Conservation (phyloP, 495 filamentous ascomycete species). For the Annulohypoxylon stygium region DNA sequence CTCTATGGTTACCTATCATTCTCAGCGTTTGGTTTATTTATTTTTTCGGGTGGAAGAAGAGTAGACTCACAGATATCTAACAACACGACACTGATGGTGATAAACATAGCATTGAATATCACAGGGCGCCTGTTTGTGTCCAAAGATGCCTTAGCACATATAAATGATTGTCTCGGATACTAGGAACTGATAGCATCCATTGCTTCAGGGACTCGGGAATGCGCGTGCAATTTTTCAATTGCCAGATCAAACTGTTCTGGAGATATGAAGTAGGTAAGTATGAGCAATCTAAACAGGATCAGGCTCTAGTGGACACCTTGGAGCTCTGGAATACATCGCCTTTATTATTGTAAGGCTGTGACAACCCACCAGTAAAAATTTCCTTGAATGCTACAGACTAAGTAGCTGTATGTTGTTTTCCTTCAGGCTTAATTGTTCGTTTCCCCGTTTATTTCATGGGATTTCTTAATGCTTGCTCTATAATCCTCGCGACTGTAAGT, state of each 20-base stretch:
- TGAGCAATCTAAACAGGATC: not conserved
- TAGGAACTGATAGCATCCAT: too few relatives aligned
- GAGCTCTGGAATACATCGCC: not conserved
- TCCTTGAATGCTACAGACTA: not conserved
- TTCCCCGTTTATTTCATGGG: too few relatives aligned
- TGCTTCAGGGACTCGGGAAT: not conserved
- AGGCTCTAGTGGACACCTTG: not conserved
- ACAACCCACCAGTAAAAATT: not conserved
- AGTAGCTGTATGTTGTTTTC: not conserved
- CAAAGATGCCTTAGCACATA: too few relatives aligned
- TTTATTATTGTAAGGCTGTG: not conserved
- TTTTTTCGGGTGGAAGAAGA: too few relatives aligned
- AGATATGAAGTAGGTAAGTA: not conserved
- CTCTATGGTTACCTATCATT: too few relatives aligned
- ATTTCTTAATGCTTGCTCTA: too few relatives aligned
- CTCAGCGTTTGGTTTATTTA: too few relatives aligned
- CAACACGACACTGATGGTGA: too few relatives aligned
- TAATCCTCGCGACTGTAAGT: not conserved
- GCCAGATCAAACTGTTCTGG: not conserved
- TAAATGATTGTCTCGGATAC: too few relatives aligned
- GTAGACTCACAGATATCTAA: too few relatives aligned
- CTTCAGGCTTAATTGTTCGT: not conserved
- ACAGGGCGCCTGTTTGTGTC: too few relatives aligned
- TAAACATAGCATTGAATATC: too few relatives aligned
- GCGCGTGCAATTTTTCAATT: not conserved